phyloP scores from a whole-genome alignment of 164 flowering plant species.

The Dillenia suffruticosa region DNA sequence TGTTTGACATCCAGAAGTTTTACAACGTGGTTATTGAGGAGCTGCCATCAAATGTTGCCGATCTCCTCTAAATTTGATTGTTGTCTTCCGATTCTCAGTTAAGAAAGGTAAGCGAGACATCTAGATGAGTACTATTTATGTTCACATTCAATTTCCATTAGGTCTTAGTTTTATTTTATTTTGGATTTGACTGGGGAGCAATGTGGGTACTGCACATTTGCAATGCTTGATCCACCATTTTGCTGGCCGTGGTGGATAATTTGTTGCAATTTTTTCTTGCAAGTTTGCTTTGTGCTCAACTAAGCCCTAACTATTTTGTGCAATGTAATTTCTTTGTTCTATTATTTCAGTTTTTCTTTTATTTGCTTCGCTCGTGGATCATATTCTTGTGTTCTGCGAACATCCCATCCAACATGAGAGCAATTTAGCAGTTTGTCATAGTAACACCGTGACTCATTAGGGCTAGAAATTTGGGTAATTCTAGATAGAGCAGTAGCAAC shows the following conservation, averaged over 20 bases:
- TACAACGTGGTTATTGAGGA: conserved; percentile 60
- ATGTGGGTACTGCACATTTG: conserved; percentile 13
- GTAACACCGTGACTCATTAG: no score
- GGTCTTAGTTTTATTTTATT: conserved; percentile 8
- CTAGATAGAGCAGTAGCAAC: no score
- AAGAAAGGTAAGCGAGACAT: conserved; percentile 4
- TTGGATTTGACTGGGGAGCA: conserved; percentile 9
- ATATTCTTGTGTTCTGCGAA: no score
- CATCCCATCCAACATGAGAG: no score
- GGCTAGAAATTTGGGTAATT: no score
- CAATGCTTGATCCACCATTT: not conserved
- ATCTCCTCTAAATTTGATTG: conserved; percentile 42
- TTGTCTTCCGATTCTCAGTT: not conserved
- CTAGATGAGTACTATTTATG: conserved; percentile 11
- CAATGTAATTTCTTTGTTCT: conserved; percentile 8
- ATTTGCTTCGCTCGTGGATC: no score
- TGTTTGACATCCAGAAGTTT: conserved; percentile 61
- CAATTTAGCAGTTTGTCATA: no score
- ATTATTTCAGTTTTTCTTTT: not conserved
- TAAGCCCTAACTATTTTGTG: not conserved
- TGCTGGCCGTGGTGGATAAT: conserved; percentile 1
- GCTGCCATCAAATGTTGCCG: conserved; percentile 68
- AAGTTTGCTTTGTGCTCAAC: conserved; percentile 11
- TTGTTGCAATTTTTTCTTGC: conserved; percentile 18
- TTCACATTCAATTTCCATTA: not conserved